These are phyloP conservation scores for Pontederia crassipes DNA, from an alignment of 176 grass and related monocot species.

Conservation along the genomic window DNA sequence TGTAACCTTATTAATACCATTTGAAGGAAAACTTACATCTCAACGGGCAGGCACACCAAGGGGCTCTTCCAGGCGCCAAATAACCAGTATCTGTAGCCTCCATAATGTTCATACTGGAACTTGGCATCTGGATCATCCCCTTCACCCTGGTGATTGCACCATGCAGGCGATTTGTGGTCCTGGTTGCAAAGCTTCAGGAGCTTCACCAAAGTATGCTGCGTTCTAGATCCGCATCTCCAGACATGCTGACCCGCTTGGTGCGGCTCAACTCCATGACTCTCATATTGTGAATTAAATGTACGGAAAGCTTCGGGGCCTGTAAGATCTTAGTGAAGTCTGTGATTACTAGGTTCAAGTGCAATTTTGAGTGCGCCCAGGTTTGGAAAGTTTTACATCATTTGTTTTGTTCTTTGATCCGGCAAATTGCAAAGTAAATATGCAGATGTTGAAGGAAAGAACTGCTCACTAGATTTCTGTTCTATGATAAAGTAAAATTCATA, in stretches of 20 bases:
- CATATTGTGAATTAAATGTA: constrained; percentile 21
- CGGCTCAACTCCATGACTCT: constrained; percentile 70
- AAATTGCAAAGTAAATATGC: too few relatives aligned
- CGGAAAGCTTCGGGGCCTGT: not conserved
- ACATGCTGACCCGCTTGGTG: constrained; percentile 42
- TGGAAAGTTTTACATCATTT: too few relatives aligned
- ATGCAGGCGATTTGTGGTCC: constrained; percentile 45
- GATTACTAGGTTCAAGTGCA: too few relatives aligned
- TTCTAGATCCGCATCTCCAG: constrained; percentile 20
- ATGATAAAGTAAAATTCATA: too few relatives aligned
- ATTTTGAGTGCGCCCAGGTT: too few relatives aligned
- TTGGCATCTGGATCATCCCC: constrained; percentile 69
- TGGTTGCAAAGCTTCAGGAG: constrained; percentile 47
- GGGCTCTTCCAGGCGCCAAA: not conserved
- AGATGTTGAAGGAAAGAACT: too few relatives aligned
- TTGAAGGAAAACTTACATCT: too few relatives aligned
- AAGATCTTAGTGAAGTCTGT: not conserved
- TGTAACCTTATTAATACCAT: too few relatives aligned
- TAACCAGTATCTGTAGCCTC: not conserved
- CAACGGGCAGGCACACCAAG: not conserved
- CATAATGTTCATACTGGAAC: constrained; percentile 45
- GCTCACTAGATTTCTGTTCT: too few relatives aligned
- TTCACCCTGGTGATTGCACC: constrained; percentile 64
- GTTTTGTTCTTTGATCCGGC: too few relatives aligned
- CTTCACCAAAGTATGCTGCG: constrained; percentile 28